Percentiles rank a stretch among this genome's conserved stretches.
Conservation (phyloP, 495 filamentous ascomycete species). For the Penicillium diatomitis region DNA sequence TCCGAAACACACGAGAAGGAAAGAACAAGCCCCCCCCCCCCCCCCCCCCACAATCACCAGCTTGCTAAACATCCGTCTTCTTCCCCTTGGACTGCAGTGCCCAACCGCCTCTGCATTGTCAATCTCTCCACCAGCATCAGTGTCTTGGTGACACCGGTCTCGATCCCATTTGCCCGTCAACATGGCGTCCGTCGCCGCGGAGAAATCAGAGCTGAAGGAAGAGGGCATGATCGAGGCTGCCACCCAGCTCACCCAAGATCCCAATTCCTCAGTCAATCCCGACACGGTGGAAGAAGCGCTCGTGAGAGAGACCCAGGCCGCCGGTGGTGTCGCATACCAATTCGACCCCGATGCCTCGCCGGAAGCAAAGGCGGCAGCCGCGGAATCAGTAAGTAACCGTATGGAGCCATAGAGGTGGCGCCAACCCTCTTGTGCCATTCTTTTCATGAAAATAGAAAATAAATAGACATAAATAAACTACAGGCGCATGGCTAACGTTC, state of each 20-base stretch:
- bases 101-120: too few relatives aligned
- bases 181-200: conserved; percentile 31
- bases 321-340: conserved; percentile 67
- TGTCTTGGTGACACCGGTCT: not conserved
- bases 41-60: not conserved
- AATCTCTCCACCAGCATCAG: not conserved
- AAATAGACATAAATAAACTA: not conserved
- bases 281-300: conserved; percentile 61
- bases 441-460: too few relatives aligned
- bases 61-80: not conserved
- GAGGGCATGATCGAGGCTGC: conserved; percentile 62
- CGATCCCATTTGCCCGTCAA: conserved; percentile 9
- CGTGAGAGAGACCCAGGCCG: conserved; percentile 64
- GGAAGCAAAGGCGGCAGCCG: conserved; percentile 74
- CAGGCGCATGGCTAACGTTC: not conserved
- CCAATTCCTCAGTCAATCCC: conserved; percentile 56
- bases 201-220: conserved; percentile 58
- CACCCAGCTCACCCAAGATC: conserved; percentile 50
- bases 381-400: conserved; percentile 56
- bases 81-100: too few relatives aligned
- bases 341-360: conserved; percentile 82
- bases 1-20: too few relatives aligned
- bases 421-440: too few relatives aligned
- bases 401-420: not conserved
- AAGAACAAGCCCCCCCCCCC: not conserved